Evolutionary conservation across 768 basidiomycete genomes (phyloP), one percentile per base, ranked within the genome.

Genomic region (Mycena vulgaris): DNA sequence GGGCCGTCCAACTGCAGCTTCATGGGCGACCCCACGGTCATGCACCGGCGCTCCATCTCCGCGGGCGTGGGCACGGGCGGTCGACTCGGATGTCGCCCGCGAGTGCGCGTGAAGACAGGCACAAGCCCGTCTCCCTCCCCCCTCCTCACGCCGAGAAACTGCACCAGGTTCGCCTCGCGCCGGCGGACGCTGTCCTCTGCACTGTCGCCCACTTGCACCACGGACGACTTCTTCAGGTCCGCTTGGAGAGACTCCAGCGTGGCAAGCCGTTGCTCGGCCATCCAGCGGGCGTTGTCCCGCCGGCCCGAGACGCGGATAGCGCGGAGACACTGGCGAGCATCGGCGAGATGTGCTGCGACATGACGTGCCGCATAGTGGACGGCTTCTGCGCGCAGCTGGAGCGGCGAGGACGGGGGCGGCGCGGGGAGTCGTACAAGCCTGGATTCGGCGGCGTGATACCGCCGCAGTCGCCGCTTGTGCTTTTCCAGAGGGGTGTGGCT

Each of bases 261-360:
- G 13, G 53, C 47, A 10, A 73, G 64, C 11, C 60, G 72, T 5
- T 60, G 72, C 57, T 73, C 72, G 3, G 67, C 72, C 68, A 66
- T 66, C 72, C 72, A 73, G 30, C 72, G 63, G 10, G 60, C 33
- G 47, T 7, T 25, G 19, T 73, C 72, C 31, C 65, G 68, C 25
- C 59, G 55, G 9, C 56, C 64, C 3, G 63, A 51, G 14, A 9
- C 21, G 9, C 28, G 55, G 28, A 63, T 35, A 6, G 39, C 67
- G 10, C 62, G 53, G 5, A 69, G 60, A 23, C 27, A 27, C 17
- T 49, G 40, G 14, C 65, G 72, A 7, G 64, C 63, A 33, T 69
- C 60, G 21, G 33, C 6, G 48, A 69, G 37, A 19, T 60, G 72
- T 27, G 28, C 55, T 16, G 72, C 65, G n/a, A 73, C 51, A 28